Evolutionary conservation across 805 yeast genomes (phyloP).

Genomic region (Hanseniaspora opuntiae): DNA sequence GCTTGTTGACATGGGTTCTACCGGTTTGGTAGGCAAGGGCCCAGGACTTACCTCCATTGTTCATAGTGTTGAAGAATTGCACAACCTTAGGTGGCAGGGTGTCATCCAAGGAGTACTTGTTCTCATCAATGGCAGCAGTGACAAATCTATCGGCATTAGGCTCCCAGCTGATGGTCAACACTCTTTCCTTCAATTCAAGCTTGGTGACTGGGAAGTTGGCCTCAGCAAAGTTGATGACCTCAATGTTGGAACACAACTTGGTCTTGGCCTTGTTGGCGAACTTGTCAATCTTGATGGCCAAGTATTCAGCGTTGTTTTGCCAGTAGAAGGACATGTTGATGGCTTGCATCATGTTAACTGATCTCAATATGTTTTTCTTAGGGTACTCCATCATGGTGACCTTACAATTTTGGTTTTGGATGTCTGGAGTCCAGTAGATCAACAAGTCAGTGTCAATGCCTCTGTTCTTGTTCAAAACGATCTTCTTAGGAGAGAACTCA

Average conservation of each 20-base stretch:
- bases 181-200: conserved; percentile 80
- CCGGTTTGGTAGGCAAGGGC: conserved; percentile 43
- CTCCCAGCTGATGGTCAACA: conserved; percentile 87
- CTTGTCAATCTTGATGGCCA: conserved; percentile 92
- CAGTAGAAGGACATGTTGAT: conserved; percentile 81
- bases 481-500: conserved; percentile 87
- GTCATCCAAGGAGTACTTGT: conserved; percentile 37
- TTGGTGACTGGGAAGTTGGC: conserved; percentile 90
- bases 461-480: conserved; percentile 38
- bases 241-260: conserved; percentile 80
- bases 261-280: conserved; percentile 85
- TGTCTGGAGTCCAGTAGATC: conserved; percentile 95
- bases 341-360: conserved; percentile 89
- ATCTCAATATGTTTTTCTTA: conserved; percentile 67
- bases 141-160: conserved; percentile 81
- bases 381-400: conserved; percentile 84
- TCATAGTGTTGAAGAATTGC: conserved; percentile 46
- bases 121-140: conserved; percentile 50
- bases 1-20: conserved; percentile 54
- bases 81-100: conserved; percentile 53
- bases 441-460: conserved; percentile 46
- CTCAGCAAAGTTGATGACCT: conserved; percentile 76
- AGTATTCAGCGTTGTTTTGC: conserved; percentile 74
- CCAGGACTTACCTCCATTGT: conserved; percentile 38
- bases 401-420: conserved; percentile 82